Evolutionary conservation across 176 grass and related monocot genomes (phyloP).

Genomic region (Musa beccarii): DNA sequence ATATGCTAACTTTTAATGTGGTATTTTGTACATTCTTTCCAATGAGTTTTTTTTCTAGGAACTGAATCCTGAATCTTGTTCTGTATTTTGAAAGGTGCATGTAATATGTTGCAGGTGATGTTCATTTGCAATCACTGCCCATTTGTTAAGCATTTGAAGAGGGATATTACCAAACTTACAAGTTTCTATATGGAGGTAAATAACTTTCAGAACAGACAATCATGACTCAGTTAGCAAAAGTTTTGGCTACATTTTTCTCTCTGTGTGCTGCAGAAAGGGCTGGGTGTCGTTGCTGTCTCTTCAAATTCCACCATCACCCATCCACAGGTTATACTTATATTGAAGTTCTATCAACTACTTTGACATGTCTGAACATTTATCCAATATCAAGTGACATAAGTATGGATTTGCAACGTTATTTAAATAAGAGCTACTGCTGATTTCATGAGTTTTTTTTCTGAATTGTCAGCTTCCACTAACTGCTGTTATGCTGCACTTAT

Average conservation of each 20-base stretch:
- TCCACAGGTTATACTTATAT: slow-evolving; percentile 44
- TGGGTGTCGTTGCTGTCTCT: slow-evolving; percentile 67
- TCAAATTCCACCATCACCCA: slow-evolving; percentile 72
- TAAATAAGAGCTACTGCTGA: not conserved
- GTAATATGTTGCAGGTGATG: slow-evolving; percentile 55
- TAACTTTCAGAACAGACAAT: not conserved
- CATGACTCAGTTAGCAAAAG: not conserved
- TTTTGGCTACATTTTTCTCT: not conserved
- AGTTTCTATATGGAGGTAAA: slow-evolving; percentile 71
- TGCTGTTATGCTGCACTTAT: not conserved
- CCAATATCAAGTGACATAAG: not conserved
- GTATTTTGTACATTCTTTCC: too few species aligned
- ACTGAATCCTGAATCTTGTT: not conserved
- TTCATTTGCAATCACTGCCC: slow-evolving; percentile 90
- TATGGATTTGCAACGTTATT: not conserved
- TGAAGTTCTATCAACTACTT: not conserved
- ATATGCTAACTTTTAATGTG: too few species aligned
- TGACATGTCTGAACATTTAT: not conserved
- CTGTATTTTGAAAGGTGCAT: not conserved
- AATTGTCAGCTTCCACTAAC: not conserved
- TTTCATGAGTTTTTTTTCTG: not conserved
- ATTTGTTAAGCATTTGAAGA: slow-evolving; percentile 85
- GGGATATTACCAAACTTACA: slow-evolving; percentile 68
- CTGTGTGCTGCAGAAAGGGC: slow-evolving; percentile 54
- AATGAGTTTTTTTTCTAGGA: too few species aligned